Conservation (phyloP, 106 monocot species). For the Dendrobium catenatum region DNA sequence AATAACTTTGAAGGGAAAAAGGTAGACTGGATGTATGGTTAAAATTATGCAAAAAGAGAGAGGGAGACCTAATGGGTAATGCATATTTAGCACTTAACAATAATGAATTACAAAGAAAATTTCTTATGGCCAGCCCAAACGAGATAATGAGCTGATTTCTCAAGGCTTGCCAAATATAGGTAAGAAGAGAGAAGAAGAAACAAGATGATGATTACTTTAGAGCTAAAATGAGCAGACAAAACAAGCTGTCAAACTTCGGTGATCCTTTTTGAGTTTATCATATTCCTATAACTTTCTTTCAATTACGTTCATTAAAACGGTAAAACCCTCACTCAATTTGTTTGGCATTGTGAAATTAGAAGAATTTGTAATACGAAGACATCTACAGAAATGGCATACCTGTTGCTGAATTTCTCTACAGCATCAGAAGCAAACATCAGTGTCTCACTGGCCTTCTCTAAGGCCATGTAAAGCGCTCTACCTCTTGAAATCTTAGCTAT, state of each 20-base stretch:
- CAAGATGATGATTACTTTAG: too few species aligned
- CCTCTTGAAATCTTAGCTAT: constrained; percentile 77
- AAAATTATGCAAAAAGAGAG: background rate
- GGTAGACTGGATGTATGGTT: background rate
- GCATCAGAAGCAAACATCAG: constrained; percentile 87
- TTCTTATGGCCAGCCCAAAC: too few species aligned
- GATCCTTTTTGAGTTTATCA: too few species aligned
- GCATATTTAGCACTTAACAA: background rate
- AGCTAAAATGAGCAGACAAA: background rate
- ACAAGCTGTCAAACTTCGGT: background rate
- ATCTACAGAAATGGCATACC: constrained; percentile 25
- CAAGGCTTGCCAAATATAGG: too few species aligned
- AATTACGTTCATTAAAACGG: too few species aligned
- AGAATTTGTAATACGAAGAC: background rate
- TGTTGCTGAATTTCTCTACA: constrained; percentile 88
- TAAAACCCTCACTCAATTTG: too few species aligned
- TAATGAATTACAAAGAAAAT: background rate
- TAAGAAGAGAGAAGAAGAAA: too few species aligned
- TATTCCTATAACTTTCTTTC: too few species aligned
- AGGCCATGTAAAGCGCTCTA: constrained; percentile 82
- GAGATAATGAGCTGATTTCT: too few species aligned
- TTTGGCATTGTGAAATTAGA: too few species aligned
- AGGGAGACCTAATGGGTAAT: background rate
- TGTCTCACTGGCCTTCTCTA: constrained; percentile 91
- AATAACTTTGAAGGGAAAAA: background rate